A percentile compares a stretch with the other conserved stretches of the same genome.
Conservation (phyloP, 331 rosid genomes). For the Pyrus hybrid region DNA sequence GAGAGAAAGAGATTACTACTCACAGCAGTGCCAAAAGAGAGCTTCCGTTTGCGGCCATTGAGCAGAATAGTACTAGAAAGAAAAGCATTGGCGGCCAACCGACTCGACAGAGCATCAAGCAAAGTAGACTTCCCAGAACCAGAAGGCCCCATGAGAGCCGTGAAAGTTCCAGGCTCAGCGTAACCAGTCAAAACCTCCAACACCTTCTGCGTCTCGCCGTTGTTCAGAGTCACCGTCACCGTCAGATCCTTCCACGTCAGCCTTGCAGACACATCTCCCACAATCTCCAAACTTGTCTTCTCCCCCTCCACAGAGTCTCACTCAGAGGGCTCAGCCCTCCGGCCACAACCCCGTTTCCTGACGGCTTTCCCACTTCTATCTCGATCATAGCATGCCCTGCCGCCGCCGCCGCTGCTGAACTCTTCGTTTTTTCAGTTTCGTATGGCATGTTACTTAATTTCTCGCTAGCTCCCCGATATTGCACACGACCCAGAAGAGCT, state of each 20-base stretch:
- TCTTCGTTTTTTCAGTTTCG: slow-evolving; percentile 2
- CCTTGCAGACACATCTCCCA: slow-evolving; percentile 88
- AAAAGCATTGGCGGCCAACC: slow-evolving; percentile 82
- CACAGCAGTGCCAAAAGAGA: slow-evolving; percentile 92
- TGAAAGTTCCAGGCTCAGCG: slow-evolving; percentile 90
- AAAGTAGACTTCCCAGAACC: slow-evolving; percentile 95
- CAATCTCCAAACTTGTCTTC: slow-evolving; percentile 39
- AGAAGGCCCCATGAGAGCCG: slow-evolving; percentile 97
- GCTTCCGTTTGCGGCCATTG: slow-evolving; percentile 88
- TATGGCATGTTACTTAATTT: background rate
- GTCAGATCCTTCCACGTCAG: slow-evolving; percentile 97
- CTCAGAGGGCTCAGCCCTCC: slow-evolving; percentile 78
- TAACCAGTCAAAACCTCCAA: slow-evolving; percentile 73
- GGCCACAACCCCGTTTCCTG: slow-evolving; percentile 10
- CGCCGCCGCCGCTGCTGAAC: slow-evolving; percentile 2
- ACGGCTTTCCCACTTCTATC: slow-evolving; percentile 58
- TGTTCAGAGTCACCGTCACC: slow-evolving; percentile 69
- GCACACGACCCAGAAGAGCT: background rate
- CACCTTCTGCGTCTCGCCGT: slow-evolving; percentile 82
- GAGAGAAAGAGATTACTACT: slow-evolving; percentile 10
- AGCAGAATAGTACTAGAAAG: slow-evolving; percentile 77
- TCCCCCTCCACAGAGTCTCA: slow-evolving; percentile 94
- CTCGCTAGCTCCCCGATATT: background rate
- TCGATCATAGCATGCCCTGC: slow-evolving; percentile 31
- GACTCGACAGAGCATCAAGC: slow-evolving; percentile 93